Conservation (phyloP, 768 basidiomycete species). For the Serendipita vermifera region DNA sequence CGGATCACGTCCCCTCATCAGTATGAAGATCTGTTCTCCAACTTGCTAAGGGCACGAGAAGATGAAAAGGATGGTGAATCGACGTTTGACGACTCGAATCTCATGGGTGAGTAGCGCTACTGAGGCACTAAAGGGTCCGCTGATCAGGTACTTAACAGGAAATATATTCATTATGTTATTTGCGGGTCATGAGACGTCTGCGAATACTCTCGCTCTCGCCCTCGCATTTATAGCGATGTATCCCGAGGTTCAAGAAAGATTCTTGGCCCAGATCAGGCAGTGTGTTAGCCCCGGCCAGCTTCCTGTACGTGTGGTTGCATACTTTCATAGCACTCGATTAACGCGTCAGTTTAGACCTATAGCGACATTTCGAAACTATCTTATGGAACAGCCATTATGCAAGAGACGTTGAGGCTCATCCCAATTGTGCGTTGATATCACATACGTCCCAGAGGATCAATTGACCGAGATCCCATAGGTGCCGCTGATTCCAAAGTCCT, state of each 20-base stretch:
- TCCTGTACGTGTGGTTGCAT: neutral
- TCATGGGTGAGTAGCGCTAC: conserved; percentile 24
- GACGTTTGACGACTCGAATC: conserved; percentile 34
- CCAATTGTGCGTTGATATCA: neutral
- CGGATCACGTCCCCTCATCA: conserved; percentile 23
- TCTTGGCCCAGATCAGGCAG: conserved; percentile 7
- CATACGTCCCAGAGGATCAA: neutral
- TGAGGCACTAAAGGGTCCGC: neutral
- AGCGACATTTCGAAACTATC: neutral
- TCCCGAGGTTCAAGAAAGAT: conserved; percentile 10
- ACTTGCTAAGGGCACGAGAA: conserved; percentile 38
- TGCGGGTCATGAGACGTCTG: conserved; percentile 14
- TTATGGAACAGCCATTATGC: neutral
- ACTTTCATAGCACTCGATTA: neutral
- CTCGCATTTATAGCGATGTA: conserved; percentile 12
- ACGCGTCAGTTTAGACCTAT: neutral
- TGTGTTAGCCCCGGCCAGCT: neutral
- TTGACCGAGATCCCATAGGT: neutral
- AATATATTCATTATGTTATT: conserved; percentile 13
- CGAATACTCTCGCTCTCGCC: conserved; percentile 12
- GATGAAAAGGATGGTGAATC: conserved; percentile 22
- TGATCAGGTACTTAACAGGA: neutral
- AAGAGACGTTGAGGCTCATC: neutral
- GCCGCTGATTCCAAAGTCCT: neutral
- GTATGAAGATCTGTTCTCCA: conserved; percentile 38